Base-by-base conservation (phyloP, 176 grass and related monocot species). In the Metroxylon sagu region DNA sequence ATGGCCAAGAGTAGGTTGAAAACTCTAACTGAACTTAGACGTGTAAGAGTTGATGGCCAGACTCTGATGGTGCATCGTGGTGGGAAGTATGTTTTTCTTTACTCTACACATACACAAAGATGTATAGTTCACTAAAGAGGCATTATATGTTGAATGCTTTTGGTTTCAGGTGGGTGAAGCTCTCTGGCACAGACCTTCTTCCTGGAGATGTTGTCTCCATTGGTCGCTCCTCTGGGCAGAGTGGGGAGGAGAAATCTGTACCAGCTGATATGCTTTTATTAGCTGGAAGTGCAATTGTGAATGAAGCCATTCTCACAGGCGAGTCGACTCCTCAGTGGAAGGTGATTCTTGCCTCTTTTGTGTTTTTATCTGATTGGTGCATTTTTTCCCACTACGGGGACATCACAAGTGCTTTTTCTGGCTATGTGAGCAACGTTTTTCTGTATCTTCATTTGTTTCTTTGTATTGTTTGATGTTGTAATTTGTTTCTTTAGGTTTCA, bases 291-390 rank as follows among this genome's bases (percentile, higher is more conserved):
- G 84, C 81, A 28, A 98, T 98, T 66, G 79, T 88, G 48, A 98
- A 98, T 80, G 87, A 98, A 92, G 93, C 93, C 56, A 98, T 98
- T 81, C 79, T 98, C 18, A 98, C 93, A 54, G 93, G 93, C 83
- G 93, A 98, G 75, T 98, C 93, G 74, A 98, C 93, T 68, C 93
- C 93, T 26, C 93, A 98, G 56, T 98, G 93, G 93, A 98, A 98
- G 93, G 93, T 14, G 29, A 15, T 63, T 76, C 17, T 74, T 2
- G 16, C 60, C 55, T 25, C 6, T 69, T 4, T 4, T 54, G 6
- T 7, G 21, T 0, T 43, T 16, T 61, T 39, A 58, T 26, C 15
- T 54, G 8, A 35, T 5, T 29, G 57, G 30, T 49, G 0, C 14
- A 25, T 56, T 56, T 3, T 21, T 56, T 56, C 6, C 21, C 21